A percentile compares a stretch with the other conserved stretches of the same genome.
phyloP scores from a whole-genome alignment of 2,329 filamentous ascomycete genomes.

The Nigrospora osmanthi region DNA sequence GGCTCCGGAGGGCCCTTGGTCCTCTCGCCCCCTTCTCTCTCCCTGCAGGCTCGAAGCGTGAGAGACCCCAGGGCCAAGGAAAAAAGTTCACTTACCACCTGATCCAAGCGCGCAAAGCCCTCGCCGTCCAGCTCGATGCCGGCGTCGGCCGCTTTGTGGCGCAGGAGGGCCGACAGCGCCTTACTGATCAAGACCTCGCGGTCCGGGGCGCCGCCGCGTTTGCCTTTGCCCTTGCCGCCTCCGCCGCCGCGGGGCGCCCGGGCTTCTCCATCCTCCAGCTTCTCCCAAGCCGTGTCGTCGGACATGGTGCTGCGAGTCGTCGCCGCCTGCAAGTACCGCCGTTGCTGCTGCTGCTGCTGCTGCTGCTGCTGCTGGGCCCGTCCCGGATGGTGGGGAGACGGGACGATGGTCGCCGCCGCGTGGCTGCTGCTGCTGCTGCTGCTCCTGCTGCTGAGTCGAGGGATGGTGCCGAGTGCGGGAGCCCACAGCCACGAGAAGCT shows the following conservation, averaged over 20 bases:
- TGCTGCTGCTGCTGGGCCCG: neutral
- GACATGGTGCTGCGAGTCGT: neutral
- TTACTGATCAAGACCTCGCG: constrained; percentile 42
- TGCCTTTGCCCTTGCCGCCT: constrained; percentile 17
- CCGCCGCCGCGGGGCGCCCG: constrained; percentile 14
- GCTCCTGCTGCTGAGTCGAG: too few relatives aligned
- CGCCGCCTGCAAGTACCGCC: neutral
- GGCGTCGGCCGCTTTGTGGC: constrained; percentile 49
- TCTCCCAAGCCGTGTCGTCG: constrained; percentile 1
- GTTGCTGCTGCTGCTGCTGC: neutral
- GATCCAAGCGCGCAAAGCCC: constrained; percentile 50
- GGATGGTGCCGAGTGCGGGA: too few relatives aligned
- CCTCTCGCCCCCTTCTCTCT: too few relatives aligned
- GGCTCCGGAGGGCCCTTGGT: too few relatives aligned
- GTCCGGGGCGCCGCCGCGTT: constrained; percentile 21
- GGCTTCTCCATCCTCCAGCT: constrained; percentile 14
- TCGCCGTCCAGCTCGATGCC: constrained; percentile 50
- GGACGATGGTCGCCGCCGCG: neutral
- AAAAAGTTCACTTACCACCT: constrained; percentile 41
- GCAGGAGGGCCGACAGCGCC: constrained; percentile 44
- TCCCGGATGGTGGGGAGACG: too few relatives aligned
- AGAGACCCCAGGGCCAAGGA: too few relatives aligned
- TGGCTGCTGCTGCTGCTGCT: neutral
- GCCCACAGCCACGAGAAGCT: too few relatives aligned
- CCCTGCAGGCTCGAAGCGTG: too few relatives aligned